phyloP scores from a whole-genome alignment of 371 early-diverging fungal species.

The Mucor piriformis region DNA sequence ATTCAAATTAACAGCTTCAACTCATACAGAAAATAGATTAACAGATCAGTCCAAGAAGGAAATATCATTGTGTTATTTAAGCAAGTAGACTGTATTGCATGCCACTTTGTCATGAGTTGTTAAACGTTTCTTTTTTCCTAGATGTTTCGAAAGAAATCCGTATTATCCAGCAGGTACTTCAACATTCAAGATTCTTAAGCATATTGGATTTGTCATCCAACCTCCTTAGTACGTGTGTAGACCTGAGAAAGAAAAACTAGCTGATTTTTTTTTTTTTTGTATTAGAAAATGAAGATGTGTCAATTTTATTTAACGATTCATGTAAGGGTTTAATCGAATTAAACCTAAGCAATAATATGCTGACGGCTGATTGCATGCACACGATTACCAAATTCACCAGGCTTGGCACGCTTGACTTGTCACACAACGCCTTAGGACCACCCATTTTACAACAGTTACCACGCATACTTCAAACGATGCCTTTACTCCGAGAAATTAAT shows the following conservation, averaged over 20 bases:
- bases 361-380: slow-evolving; percentile 18
- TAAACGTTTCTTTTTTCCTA: not conserved
- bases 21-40: no score
- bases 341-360: slow-evolving; percentile 28
- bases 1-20: not conserved
- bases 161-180: slow-evolving; percentile 16
- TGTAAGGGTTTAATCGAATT: slow-evolving; percentile 15
- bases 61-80: no score
- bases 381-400: not conserved
- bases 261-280: not conserved
- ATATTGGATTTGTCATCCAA: slow-evolving; percentile 29
- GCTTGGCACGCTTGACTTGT: not conserved
- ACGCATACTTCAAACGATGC: slow-evolving; percentile 2
- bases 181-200: slow-evolving; percentile 7
- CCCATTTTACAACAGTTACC: slow-evolving; percentile 13
- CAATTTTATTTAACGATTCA: slow-evolving; percentile 9
- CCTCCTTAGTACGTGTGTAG: slow-evolving; percentile 23
- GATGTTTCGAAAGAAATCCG: not conserved
- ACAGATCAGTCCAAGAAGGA: no score
- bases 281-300: slow-evolving; percentile 31
- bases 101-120: no score
- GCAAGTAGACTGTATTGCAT: no score
- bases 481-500: slow-evolving; percentile 11
- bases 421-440: slow-evolving; percentile 34
- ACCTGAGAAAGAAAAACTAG: not conserved